These are phyloP conservation scores for Luzula sylvatica DNA, from an alignment of 176 grass and related monocot genomes.

Conservation along the genomic window DNA sequence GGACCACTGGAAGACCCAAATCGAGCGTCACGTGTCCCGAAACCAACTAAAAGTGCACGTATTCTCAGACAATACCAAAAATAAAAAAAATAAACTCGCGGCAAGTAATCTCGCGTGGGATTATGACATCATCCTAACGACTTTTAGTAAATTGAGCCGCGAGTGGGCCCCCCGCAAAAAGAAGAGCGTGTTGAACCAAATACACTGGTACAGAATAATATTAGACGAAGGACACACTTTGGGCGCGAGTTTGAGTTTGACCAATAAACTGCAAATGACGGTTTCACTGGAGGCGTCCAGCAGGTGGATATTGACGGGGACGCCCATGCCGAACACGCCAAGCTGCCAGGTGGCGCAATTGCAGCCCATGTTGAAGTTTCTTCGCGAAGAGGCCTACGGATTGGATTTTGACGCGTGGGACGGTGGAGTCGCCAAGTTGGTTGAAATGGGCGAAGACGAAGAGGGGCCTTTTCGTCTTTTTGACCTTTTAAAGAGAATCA, in stretches of 20 bases:
- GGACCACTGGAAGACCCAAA: slow-evolving; percentile 92
- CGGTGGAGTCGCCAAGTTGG: slow-evolving; percentile 57
- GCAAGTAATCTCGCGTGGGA: slow-evolving; percentile 90
- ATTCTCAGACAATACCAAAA: slow-evolving; percentile 39
- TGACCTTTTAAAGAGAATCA: slow-evolving; percentile 64
- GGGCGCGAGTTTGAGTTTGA: slow-evolving; percentile 74
- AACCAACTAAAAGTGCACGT: slow-evolving; percentile 54
- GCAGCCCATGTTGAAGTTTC: slow-evolving; percentile 93
- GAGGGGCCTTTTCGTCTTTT: slow-evolving; percentile 57
- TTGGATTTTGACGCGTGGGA: slow-evolving; percentile 83
- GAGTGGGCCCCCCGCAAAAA: slow-evolving; percentile 65
- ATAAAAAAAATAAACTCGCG: slow-evolving; percentile 42
- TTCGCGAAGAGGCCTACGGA: slow-evolving; percentile 84
- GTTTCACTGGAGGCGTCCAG: slow-evolving; percentile 81
- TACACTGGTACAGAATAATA: slow-evolving; percentile 91
- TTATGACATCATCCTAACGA: slow-evolving; percentile 88
- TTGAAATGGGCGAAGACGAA: slow-evolving; percentile 73
- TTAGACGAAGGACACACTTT: slow-evolving; percentile 98
- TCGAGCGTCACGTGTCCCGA: slow-evolving; percentile 60
- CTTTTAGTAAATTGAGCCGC: slow-evolving; percentile 83
- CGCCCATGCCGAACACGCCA: slow-evolving; percentile 88
- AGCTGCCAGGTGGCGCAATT: slow-evolving; percentile 90
- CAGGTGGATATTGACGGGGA: slow-evolving; percentile 97
- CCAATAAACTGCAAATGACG: slow-evolving; percentile 96
- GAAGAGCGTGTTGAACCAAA: slow-evolving; percentile 72